These are phyloP conservation scores for Carex cristatella DNA, from an alignment of 176 grass and related monocot species.

Conservation along the genomic window DNA sequence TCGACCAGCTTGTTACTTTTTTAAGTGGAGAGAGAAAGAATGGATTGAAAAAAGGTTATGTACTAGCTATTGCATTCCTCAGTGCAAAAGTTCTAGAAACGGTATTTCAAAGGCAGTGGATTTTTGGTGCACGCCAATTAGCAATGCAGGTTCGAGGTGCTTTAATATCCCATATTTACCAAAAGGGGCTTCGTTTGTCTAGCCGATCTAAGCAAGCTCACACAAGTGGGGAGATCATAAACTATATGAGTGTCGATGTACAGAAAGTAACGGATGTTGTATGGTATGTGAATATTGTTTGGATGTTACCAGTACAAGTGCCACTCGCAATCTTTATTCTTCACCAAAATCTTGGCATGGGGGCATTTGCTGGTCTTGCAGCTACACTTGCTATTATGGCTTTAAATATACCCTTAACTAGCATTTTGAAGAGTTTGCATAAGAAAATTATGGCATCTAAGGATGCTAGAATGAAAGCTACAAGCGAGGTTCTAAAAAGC, in stretches of 20 bases:
- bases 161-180: constrained; percentile 87
- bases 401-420: constrained; percentile 82
- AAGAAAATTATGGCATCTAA: constrained; percentile 80
- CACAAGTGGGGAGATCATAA: constrained; percentile 94
- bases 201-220: constrained; percentile 67
- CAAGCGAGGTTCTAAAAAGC: constrained; percentile 83
- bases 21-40: constrained; percentile 62
- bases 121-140: constrained; percentile 78
- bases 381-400: constrained; percentile 71
- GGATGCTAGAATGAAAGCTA: constrained; percentile 92
- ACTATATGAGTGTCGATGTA: constrained; percentile 97
- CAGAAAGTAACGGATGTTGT: constrained; percentile 83
- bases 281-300: constrained; percentile 83
- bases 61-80: constrained; percentile 61
- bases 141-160: constrained; percentile 64
- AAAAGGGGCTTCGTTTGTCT: constrained; percentile 78
- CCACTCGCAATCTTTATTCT: constrained; percentile 71
- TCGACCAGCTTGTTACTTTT: constrained; percentile 76
- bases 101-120: constrained; percentile 67
- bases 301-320: constrained; percentile 92
- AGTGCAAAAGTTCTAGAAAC: constrained; percentile 87
- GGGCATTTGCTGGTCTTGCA: constrained; percentile 80
- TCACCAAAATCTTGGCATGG: constrained; percentile 65
- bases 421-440: constrained; percentile 76
- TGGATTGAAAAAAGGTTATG: constrained; percentile 61